Evolutionary conservation across 768 basidiomycete species (phyloP).

Genomic region (Cytidiella melzeri): DNA sequence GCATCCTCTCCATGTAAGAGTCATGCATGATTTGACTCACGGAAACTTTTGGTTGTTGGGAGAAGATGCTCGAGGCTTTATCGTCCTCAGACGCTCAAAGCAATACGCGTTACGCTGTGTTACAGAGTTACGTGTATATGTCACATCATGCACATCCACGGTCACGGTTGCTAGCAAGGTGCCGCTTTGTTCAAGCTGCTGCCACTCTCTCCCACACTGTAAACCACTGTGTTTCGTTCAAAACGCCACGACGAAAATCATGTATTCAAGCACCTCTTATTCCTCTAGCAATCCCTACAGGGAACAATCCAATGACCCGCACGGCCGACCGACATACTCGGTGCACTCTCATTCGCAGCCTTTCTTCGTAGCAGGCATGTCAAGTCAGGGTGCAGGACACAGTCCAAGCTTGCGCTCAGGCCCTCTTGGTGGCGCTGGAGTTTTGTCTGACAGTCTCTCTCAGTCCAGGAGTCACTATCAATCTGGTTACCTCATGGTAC

Average conservation of each 20-base stretch:
- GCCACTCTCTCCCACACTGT: no score
- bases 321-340: slow-evolving; percentile 15
- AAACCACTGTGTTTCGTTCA: no score
- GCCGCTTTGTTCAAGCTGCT: no score
- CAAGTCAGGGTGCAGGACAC: slow-evolving; percentile 45
- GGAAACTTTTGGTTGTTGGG: background rate
- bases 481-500: slow-evolving; percentile 74
- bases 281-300: slow-evolving; percentile 7
- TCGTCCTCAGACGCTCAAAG: no score
- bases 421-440: slow-evolving; percentile 32
- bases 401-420: slow-evolving; percentile 49
- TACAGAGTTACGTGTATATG: background rate
- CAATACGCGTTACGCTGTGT: no score
- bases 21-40: background rate
- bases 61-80: background rate
- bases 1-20: background rate
- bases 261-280: slow-evolving; percentile 22
- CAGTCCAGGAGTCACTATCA: slow-evolving; percentile 77
- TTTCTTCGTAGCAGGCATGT: slow-evolving; percentile 60
- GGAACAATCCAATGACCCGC: slow-evolving; percentile 13
- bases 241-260: background rate
- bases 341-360: slow-evolving; percentile 26
- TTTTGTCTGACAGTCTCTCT: slow-evolving; percentile 57
- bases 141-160: background rate
- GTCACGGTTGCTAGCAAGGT: no score